A percentile compares a stretch with the other conserved stretches of the same genome.
Conservation (phyloP, 805 yeast species). For the Tetrapisispora fleetii region DNA sequence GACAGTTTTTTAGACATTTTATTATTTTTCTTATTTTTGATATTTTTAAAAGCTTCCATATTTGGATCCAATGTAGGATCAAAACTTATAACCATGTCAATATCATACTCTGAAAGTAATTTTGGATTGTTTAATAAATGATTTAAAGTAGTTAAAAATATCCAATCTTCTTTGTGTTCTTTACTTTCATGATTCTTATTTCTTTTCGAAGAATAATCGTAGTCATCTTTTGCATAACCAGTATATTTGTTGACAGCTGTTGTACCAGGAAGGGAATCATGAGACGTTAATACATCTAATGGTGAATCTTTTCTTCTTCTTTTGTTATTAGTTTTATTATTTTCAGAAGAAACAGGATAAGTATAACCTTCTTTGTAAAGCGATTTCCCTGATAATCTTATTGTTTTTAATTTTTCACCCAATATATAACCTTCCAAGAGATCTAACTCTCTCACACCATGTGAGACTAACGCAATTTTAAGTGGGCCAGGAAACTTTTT, state of each 20-base stretch:
- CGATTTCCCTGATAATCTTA: conserved; percentile 57
- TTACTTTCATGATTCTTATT: conserved; percentile 2
- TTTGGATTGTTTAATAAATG: conserved; percentile 31
- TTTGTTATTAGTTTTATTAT: neutral
- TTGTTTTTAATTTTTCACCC: conserved; percentile 60
- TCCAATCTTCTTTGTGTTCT: conserved; percentile 19
- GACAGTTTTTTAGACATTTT: conserved; percentile 28
- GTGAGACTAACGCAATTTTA: conserved; percentile 40
- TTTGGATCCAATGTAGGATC: conserved; percentile 34
- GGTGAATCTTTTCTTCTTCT: conserved; percentile 7
- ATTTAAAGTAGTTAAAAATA: conserved; percentile 39
- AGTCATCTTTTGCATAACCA: conserved; percentile 21
- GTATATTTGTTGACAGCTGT: conserved; percentile 9
- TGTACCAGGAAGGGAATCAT: neutral
- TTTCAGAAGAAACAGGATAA: conserved; percentile 3
- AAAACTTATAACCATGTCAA: conserved; percentile 40
- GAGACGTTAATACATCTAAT: conserved; percentile 5
- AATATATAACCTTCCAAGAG: conserved; percentile 65
- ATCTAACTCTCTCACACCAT: conserved; percentile 60
- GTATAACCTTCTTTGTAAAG: conserved; percentile 34
- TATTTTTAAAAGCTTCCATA: conserved; percentile 23
- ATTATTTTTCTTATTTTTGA: conserved; percentile 9
- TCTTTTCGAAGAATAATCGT: conserved; percentile 16
- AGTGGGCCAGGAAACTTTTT: conserved; percentile 8
- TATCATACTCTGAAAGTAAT: conserved; percentile 26